Conservation (phyloP, 371 early-diverging fungal species). For the Syncephalis plumigaleata region DNA sequence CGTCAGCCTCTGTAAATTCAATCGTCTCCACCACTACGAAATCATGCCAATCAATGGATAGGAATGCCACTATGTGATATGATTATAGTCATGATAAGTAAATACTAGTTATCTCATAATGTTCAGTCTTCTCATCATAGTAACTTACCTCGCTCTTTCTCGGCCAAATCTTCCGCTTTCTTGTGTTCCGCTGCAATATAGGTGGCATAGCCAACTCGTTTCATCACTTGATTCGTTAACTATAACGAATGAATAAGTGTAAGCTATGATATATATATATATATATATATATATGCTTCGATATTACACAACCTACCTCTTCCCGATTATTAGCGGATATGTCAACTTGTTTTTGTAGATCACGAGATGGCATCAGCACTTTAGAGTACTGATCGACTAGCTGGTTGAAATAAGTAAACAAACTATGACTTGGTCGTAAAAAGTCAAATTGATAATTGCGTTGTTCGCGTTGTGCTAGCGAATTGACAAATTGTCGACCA, state of each 20-base stretch:
- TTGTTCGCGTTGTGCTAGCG: constrained; percentile 63
- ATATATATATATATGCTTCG: constrained; percentile 2
- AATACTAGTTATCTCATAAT: neutral
- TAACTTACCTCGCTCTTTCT: constrained; percentile 57
- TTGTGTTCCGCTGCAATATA: constrained; percentile 54
- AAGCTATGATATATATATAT: no score
- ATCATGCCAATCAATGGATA: constrained; percentile 94
- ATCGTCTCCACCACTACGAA: constrained; percentile 92
- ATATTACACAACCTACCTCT: constrained; percentile 7
- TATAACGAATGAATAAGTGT: constrained; percentile 2
- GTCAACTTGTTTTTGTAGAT: constrained; percentile 28
- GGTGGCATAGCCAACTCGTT: constrained; percentile 60
- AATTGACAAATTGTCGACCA: constrained; percentile 73
- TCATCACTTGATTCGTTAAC: constrained; percentile 51
- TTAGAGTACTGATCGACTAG: constrained; percentile 88
- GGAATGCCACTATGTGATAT: constrained; percentile 72
- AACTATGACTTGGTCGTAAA: constrained; percentile 69
- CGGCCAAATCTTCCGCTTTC: constrained; percentile 64
- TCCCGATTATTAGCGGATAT: constrained; percentile 32
- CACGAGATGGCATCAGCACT: constrained; percentile 48
- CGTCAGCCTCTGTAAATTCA: constrained; percentile 83
- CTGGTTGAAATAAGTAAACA: constrained; percentile 72
- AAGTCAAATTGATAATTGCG: constrained; percentile 94
- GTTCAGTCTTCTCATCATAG: neutral
- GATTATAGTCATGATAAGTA: neutral